Conservation (phyloP, 257 asterid species). For the Solanum piurae region DNA sequence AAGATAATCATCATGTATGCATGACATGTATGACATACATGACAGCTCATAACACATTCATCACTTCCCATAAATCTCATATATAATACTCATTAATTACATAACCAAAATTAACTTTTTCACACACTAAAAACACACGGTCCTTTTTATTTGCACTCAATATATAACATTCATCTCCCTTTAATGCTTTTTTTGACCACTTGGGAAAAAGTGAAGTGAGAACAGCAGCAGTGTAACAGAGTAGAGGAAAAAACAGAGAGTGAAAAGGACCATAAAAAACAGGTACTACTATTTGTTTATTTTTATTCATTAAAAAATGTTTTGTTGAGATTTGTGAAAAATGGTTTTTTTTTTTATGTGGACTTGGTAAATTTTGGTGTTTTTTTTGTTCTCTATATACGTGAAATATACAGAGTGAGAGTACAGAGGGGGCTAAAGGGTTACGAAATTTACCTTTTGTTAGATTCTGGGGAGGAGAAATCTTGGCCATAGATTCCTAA, state of each 20-base stretch:
- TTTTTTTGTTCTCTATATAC: neutral
- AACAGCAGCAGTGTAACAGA: neutral
- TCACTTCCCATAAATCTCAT: neutral
- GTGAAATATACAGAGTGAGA: conserved; percentile 9
- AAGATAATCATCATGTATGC: neutral
- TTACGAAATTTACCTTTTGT: neutral
- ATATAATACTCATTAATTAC: neutral
- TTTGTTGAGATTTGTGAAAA: neutral
- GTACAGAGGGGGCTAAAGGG: neutral
- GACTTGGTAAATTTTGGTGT: neutral
- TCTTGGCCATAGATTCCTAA: conserved; percentile 52
- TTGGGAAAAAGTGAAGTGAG: conserved; percentile 16
- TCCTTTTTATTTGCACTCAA: neutral
- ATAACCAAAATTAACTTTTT: neutral
- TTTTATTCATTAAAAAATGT: neutral
- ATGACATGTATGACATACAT: conserved; percentile 13
- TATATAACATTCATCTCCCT: neutral
- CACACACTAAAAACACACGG: neutral
- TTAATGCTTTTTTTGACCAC: conserved; percentile 28
- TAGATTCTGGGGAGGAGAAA: conserved; percentile 12
- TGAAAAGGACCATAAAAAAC: neutral
- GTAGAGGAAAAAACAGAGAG: neutral
- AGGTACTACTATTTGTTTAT: neutral
- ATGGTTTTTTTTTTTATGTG: neutral
- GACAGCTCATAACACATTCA: conserved; percentile 27